These are phyloP conservation scores for Lepiota venenata DNA, from an alignment of 768 basidiomycete genomes.

Conservation along the genomic window DNA sequence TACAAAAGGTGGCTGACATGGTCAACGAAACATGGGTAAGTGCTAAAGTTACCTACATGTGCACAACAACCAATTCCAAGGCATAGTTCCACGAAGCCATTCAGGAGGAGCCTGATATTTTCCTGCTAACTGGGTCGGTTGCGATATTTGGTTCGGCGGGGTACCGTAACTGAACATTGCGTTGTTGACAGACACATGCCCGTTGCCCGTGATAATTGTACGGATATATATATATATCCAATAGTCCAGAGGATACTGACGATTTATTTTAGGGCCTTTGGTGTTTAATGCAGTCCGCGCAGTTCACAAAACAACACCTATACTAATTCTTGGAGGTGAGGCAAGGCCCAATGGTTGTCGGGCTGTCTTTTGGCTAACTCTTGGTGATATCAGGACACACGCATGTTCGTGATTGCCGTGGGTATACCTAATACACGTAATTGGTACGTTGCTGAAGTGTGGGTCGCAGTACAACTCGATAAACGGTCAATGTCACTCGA, in stretches of 20 bases:
- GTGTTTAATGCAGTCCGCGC: conserved; percentile 73
- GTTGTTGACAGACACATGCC: conserved; percentile 72
- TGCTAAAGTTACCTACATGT: neutral
- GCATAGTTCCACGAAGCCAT: conserved; percentile 75
- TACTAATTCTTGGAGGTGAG: conserved; percentile 76
- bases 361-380: neutral
- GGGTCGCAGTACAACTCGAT: conserved; percentile 56
- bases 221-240: conserved; percentile 14
- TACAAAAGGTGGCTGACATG: conserved; percentile 72
- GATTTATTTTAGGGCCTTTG: conserved; percentile 48
- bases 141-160: neutral
- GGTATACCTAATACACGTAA: conserved; percentile 20
- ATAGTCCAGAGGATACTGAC: neutral
- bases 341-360: neutral
- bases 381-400: conserved; percentile 48
- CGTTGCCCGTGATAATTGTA: conserved; percentile 64
- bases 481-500: conserved; percentile 76
- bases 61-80: no score
- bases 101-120: conserved; percentile 77
- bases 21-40: conserved; percentile 76
- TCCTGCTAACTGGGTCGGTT: conserved; percentile 67
- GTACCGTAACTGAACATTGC: neutral
- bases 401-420: conserved; percentile 78
- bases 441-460: neutral
- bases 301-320: conserved; percentile 71